phyloP scores from a whole-genome alignment of 192 early-diverging fungal genomes.

The Rhizophlyctis rosea region DNA sequence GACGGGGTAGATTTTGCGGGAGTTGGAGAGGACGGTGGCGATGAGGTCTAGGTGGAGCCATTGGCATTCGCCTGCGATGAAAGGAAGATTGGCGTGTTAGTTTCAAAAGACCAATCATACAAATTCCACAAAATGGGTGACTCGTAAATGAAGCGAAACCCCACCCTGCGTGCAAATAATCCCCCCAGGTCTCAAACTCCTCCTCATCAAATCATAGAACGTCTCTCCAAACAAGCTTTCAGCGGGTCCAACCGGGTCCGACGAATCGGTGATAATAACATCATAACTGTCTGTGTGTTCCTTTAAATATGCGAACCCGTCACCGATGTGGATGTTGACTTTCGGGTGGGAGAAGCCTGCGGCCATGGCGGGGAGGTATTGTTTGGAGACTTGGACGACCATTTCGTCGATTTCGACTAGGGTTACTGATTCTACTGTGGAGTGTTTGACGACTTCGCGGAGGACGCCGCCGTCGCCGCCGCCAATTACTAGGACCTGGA shows the following conservation, averaged over 20 bases:
- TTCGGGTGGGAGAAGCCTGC: conserved; percentile 93
- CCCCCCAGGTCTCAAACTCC: conserved; percentile 82
- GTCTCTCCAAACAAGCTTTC: conserved; percentile 88
- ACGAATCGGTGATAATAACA: conserved; percentile 98
- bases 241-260: conserved; percentile 97
- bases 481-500: conserved; percentile 92
- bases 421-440: conserved; percentile 84
- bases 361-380: conserved; percentile 91
- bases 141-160: neutral
- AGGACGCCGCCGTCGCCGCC: conserved; percentile 99
- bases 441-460: conserved; percentile 97
- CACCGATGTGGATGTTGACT: conserved; percentile 91
- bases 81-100: conserved; percentile 10
- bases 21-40: conserved; percentile 80
- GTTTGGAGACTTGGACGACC: conserved; percentile 87
- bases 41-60: conserved; percentile 96
- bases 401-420: conserved; percentile 98
- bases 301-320: conserved; percentile 92
- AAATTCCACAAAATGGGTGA: too few species aligned
- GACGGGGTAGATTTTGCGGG: conserved; percentile 78
- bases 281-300: conserved; percentile 87
- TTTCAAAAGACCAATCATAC: too few species aligned
- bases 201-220: conserved; percentile 93
- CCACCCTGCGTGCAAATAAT: conserved; percentile 94
- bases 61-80: conserved; percentile 82